These are phyloP conservation scores for Emmonsia crescens DNA, from an alignment of 2,329 filamentous ascomycete species.

Conservation along the genomic window DNA sequence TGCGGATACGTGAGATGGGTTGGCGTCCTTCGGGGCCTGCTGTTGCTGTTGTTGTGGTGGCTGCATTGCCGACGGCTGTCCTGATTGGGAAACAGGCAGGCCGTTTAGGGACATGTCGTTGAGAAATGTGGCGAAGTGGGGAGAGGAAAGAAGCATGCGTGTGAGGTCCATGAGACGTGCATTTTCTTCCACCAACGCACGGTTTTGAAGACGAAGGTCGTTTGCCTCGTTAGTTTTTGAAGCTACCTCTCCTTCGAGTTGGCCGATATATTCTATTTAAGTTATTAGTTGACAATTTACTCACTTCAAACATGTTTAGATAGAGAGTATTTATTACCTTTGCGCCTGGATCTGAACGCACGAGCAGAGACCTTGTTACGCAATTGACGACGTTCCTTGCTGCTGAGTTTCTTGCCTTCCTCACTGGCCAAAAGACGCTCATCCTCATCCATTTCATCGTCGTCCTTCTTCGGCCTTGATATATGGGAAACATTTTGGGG, in stretches of 20 bases:
- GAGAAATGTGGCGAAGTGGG: constrained; percentile 73
- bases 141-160: constrained; percentile 69
- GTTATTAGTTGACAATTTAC: not conserved
- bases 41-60: constrained; percentile 28
- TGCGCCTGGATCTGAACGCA: constrained; percentile 93
- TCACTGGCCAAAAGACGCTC: constrained; percentile 90
- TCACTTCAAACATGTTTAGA: not conserved
- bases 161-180: constrained; percentile 65
- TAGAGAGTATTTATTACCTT: constrained; percentile 56
- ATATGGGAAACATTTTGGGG: constrained; percentile 49
- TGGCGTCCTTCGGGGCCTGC: constrained; percentile 50
- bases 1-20: constrained; percentile 45
- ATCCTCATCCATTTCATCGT: constrained; percentile 98
- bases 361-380: constrained; percentile 97
- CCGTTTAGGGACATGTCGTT: constrained; percentile 57
- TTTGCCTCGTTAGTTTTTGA: constrained; percentile 73
- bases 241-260: constrained; percentile 83
- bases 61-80: constrained; percentile 27
- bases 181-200: constrained; percentile 73
- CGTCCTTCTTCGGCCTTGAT: constrained; percentile 73
- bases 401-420: constrained; percentile 97
- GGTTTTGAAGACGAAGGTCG: constrained; percentile 70
- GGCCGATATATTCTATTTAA: constrained; percentile 77
- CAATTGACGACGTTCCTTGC: constrained; percentile 93
- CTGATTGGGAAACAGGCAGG: constrained; percentile 27